These are phyloP conservation scores for Cercospora nicotianae DNA, from an alignment of 2,329 filamentous ascomycete species.

Conservation along the genomic window DNA sequence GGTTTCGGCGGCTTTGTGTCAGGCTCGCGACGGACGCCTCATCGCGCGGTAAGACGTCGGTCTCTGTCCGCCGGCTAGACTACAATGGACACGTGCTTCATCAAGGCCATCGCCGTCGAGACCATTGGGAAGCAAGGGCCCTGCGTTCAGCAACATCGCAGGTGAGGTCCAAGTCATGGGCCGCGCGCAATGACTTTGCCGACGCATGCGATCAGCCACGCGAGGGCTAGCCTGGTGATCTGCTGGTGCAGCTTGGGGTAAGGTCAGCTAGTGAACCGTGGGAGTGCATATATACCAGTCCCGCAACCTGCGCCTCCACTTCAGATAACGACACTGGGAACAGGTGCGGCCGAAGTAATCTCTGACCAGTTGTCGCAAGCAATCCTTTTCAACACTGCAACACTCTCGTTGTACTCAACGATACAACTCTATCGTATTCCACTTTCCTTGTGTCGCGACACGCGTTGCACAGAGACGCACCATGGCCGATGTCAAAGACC, in stretches of 20 bases:
- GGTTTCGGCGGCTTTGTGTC: background rate
- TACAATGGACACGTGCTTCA: background rate
- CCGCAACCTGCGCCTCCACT: constrained; percentile 1
- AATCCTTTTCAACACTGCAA: constrained; percentile 13
- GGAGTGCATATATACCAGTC: background rate
- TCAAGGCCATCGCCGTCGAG: background rate
- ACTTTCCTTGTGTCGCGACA: background rate
- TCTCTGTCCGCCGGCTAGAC: background rate
- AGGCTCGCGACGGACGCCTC: background rate
- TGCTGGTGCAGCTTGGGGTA: background rate
- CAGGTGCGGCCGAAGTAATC: constrained; percentile 4
- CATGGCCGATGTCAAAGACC: constrained; percentile 40
- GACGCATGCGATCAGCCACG: constrained; percentile 9
- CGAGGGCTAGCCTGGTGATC: constrained; percentile 9
- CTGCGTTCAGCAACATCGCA: background rate
- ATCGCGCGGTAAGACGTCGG: constrained; percentile 6
- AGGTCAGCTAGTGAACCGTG: constrained; percentile 8
- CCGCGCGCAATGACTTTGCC: background rate
- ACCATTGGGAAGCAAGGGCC: background rate
- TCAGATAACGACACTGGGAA: constrained; percentile 13
- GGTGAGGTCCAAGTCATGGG: constrained; percentile 5
- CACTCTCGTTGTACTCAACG: constrained; percentile 25
- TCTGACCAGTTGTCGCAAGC: constrained; percentile 1
- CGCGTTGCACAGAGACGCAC: constrained; percentile 13
- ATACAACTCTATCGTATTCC: constrained; percentile 10